These are phyloP conservation scores for Hyaloscypha variabilis DNA, from an alignment of 495 filamentous ascomycete species.

Conservation along the genomic window DNA sequence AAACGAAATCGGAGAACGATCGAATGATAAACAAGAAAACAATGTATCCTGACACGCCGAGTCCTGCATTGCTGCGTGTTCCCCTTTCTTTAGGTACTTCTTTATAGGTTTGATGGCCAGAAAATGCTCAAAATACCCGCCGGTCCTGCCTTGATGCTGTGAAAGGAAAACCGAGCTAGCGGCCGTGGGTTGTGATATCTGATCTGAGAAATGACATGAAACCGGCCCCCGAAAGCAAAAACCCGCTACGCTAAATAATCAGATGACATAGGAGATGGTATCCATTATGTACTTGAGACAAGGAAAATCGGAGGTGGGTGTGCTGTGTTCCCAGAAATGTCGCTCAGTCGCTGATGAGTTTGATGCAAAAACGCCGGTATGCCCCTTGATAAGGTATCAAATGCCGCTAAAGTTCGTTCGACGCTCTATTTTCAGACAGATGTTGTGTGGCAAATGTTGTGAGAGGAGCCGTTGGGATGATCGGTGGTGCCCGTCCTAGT, in stretches of 20 bases:
- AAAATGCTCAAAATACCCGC: constrained; percentile 31
- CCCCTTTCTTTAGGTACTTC: constrained; percentile 30
- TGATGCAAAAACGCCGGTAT: constrained; percentile 32
- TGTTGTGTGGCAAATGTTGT: constrained; percentile 12
- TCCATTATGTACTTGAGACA: constrained; percentile 34
- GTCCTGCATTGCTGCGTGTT: constrained; percentile 38
- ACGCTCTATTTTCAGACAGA: constrained; percentile 21
- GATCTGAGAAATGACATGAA: constrained; percentile 15
- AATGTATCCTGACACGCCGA: constrained; percentile 31
- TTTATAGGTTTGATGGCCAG: constrained; percentile 23
- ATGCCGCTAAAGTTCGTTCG: constrained; percentile 34
- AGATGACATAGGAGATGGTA: constrained; percentile 33
- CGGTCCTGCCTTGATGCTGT: constrained; percentile 31
- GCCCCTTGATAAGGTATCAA: constrained; percentile 27
- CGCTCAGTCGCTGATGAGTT: constrained; percentile 34
- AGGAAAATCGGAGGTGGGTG: constrained; percentile 23
- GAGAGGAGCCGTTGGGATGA: constrained; percentile 19
- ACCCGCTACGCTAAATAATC: constrained; percentile 33
- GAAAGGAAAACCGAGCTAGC: constrained; percentile 34
- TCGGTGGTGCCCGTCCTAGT: constrained; percentile 31
- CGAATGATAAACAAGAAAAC: constrained; percentile 28
- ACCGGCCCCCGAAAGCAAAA: constrained; percentile 26
- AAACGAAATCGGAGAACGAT: constrained; percentile 30
- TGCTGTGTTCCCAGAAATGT: constrained; percentile 31
- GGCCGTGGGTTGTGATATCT: constrained; percentile 24